Conservation (phyloP, 2,329 filamentous ascomycete genomes). For the Zymoseptoria pseudotritici region DNA sequence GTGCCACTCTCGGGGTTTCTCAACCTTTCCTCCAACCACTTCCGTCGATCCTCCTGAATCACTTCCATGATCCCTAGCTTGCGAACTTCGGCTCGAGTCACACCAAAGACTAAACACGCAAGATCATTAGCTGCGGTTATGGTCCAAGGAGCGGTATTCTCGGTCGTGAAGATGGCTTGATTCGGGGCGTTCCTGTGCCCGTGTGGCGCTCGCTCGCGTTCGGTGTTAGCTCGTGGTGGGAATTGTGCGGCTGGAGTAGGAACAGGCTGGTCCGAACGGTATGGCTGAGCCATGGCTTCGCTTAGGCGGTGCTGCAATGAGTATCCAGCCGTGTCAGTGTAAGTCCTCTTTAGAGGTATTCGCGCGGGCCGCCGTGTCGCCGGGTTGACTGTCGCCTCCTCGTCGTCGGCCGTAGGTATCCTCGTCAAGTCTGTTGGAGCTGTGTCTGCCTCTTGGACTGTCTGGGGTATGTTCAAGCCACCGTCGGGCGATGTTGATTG, state of each 20-base stretch:
- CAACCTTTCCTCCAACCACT: constrained; percentile 84
- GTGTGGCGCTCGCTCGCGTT: constrained; percentile 49
- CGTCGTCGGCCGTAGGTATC: constrained; percentile 11
- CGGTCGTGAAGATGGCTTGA: constrained; percentile 97
- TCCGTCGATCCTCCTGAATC: constrained; percentile 77
- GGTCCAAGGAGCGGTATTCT: constrained; percentile 82
- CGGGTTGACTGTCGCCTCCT: constrained; percentile 18
- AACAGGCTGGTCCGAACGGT: constrained; percentile 50
- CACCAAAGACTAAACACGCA: constrained; percentile 96
- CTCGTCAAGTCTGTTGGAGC: not conserved
- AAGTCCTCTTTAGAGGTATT: constrained; percentile 64
- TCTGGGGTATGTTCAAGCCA: not conserved
- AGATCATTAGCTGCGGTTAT: constrained; percentile 94
- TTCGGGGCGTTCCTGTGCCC: constrained; percentile 87
- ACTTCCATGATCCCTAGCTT: constrained; percentile 94
- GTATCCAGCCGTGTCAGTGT: constrained; percentile 71
- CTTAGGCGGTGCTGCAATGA: constrained; percentile 75
- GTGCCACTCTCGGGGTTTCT: constrained; percentile 49
- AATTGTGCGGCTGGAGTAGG: constrained; percentile 31
- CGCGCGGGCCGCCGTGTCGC: constrained; percentile 38
- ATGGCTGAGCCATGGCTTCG: constrained; percentile 79
- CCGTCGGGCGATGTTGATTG: not conserved
- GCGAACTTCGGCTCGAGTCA: constrained; percentile 89
- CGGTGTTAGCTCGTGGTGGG: constrained; percentile 28
- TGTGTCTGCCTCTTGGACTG: not conserved